phyloP scores from a whole-genome alignment of 2,329 filamentous ascomycete genomes.

The Trichoderma harzianum region DNA sequence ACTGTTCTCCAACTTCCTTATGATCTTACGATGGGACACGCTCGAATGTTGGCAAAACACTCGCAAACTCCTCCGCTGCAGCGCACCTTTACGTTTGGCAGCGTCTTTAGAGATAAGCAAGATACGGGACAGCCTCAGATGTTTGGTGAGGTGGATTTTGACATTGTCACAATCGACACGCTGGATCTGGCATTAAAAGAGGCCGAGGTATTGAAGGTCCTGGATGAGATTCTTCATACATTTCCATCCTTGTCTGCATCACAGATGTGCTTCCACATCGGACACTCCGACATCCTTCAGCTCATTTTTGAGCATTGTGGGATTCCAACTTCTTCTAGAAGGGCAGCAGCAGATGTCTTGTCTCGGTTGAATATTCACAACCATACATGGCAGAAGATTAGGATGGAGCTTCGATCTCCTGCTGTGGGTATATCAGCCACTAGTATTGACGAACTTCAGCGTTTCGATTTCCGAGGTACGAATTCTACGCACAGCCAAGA shows the following conservation, averaged over 20 bases:
- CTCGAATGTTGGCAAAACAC: slow-evolving; percentile 74
- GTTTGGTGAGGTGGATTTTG: slow-evolving; percentile 90
- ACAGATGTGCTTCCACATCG: slow-evolving; percentile 84
- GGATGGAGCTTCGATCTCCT: slow-evolving; percentile 76
- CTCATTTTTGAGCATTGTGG: slow-evolving; percentile 88
- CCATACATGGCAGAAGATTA: slow-evolving; percentile 78
- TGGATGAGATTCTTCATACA: slow-evolving; percentile 82
- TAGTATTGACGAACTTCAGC: slow-evolving; percentile 82
- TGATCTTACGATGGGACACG: slow-evolving; percentile 86
- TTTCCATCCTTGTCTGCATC: slow-evolving; percentile 71
- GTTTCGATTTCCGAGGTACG: slow-evolving; percentile 83
- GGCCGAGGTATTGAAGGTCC: slow-evolving; percentile 87
- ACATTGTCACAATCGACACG: slow-evolving; percentile 82
- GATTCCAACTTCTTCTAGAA: slow-evolving; percentile 65
- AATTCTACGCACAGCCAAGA: background rate
- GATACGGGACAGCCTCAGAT: slow-evolving; percentile 78
- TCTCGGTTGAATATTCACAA: slow-evolving; percentile 83
- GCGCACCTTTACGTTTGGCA: slow-evolving; percentile 82
- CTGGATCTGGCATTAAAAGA: slow-evolving; percentile 85
- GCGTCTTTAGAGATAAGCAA: slow-evolving; percentile 76
- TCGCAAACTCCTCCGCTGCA: slow-evolving; percentile 59
- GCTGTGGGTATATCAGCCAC: slow-evolving; percentile 80
- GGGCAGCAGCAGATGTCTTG: slow-evolving; percentile 74
- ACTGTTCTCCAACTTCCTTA: slow-evolving; percentile 93
- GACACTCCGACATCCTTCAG: slow-evolving; percentile 82